These are phyloP conservation scores for Hanseniaspora uvarum DNA, from an alignment of 1,139 yeast species.

Conservation along the genomic window DNA sequence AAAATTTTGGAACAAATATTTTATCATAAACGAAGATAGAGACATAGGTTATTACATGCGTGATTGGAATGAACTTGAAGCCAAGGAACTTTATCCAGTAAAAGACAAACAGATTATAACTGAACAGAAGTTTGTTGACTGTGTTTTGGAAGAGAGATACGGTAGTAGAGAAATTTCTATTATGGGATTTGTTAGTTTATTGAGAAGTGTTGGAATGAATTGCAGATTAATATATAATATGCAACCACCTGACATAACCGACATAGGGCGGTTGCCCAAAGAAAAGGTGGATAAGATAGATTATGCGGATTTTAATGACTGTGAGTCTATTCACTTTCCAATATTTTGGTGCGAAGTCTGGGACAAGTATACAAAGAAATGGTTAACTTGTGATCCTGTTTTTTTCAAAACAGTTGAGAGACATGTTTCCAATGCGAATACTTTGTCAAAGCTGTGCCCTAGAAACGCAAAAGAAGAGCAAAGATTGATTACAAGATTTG, in stretches of 20 bases:
- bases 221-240: conserved; percentile 70
- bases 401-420: conserved; percentile 57
- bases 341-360: conserved; percentile 92
- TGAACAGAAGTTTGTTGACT: conserved; percentile 22
- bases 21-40: conserved; percentile 33
- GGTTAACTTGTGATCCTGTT: conserved; percentile 83
- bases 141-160: conserved; percentile 35
- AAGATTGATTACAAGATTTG: conserved; percentile 56
- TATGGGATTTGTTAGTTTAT: conserved; percentile 73
- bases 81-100: conserved; percentile 20
- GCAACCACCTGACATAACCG: conserved; percentile 80
- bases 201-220: conserved; percentile 60
- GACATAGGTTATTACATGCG: conserved; percentile 38
- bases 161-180: conserved; percentile 79
- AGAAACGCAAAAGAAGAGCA: conserved; percentile 43
- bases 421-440: conserved; percentile 34
- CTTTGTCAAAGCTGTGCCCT: conserved; percentile 64
- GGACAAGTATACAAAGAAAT: conserved; percentile 58
- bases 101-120: conserved; percentile 32
- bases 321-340: conserved; percentile 40
- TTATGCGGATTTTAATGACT: conserved; percentile 11
- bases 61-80: conserved; percentile 47
- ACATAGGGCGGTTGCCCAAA: conserved; percentile 16
- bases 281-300: conserved; percentile 3
- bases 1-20: conserved; percentile 51